Evolutionary conservation across 75 land plant species (phyloP), one percentile per base, ranked within the genome.

Genomic region (Larix kaempferi): DNA sequence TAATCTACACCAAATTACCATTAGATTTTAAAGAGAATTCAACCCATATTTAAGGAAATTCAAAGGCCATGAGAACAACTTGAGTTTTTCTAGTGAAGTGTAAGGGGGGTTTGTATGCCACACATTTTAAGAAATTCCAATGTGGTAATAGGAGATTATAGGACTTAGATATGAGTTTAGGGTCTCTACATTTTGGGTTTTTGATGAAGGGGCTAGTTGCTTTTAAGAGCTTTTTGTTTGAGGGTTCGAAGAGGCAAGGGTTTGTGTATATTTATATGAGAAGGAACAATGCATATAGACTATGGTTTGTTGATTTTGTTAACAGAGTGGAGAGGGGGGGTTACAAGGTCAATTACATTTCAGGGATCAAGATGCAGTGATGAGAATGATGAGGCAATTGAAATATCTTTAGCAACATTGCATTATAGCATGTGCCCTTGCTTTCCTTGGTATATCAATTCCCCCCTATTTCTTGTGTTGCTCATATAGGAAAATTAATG

Each of bases 171-270:
- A 83, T 78, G 10, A 64, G 69, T 5, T 12, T 19, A 21, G 27
- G 57, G 60, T 80, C 85, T 13, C 2, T 81, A n/a, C 74, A 77
- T 79, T 84, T 77, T 67, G 84, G 80, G 52, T 76, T 37, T 59
- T 61, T 65, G 29, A 61, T 80, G 14, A 80, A 84, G 33, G 60
- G 75, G 22, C 29, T 84, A 35, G 21, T 37, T 16, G 62, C 25
- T 6, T 84, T 84, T 29, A 77, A 76, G 52, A 74, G 22, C 15
- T 82, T 82, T 74, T 26, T 84, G 62, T 77, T 84, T 27, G 75
- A 80, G 52, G 52, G 52, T 61, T 27, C 13, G 16, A 79, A 77
- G 58, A 52, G 72, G 8, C 65, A 60, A 37, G 58, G 74, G 19
- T 67, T 72, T 5, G 35, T 5, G 35, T 14, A 27, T 67, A 77